Evolutionary conservation across 75 land plant species (phyloP).

Genomic region (Pinus albicaulis): DNA sequence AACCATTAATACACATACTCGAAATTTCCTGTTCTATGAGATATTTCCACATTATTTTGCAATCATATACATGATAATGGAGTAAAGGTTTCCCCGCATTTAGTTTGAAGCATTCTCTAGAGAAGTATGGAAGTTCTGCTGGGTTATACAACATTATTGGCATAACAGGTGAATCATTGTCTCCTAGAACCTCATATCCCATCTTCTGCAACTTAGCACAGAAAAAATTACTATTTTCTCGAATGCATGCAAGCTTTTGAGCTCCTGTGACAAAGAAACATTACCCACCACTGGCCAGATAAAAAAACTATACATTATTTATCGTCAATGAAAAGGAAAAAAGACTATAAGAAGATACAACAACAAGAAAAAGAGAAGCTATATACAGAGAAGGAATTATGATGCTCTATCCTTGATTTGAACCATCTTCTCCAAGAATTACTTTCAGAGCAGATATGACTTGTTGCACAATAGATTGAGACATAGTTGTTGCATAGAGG

Average conservation of each 20-base stretch:
- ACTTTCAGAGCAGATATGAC: conserved; percentile 87
- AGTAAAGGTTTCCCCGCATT: conserved; percentile 47
- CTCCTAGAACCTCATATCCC: conserved; percentile 97
- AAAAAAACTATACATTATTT: background rate
- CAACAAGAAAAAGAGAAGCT: background rate
- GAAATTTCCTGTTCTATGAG: background rate
- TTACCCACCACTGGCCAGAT: background rate
- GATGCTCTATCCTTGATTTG: conserved; percentile 59
- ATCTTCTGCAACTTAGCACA: conserved; percentile 80
- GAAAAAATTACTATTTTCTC: conserved; percentile 94
- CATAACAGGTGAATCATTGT: conserved; percentile 95
- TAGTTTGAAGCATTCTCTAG: conserved; percentile 80
- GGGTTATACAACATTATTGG: conserved; percentile 99
- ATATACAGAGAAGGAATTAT: background rate
- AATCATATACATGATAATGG: background rate
- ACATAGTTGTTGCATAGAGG: conserved; percentile 89
- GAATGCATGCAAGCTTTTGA: conserved; percentile 75
- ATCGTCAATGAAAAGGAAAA: background rate
- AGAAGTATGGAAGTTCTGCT: conserved; percentile 88
- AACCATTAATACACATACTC: background rate
- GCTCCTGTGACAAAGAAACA: conserved; percentile 52
- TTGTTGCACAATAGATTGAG: conserved; percentile 89
- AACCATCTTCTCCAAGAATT: conserved; percentile 91
- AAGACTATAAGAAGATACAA: background rate
- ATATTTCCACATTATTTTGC: background rate